Evolutionary conservation across 495 filamentous ascomycete genomes (phyloP), one percentile per base, ranked within the genome.

Genomic region (Margaritispora aquatica): DNA sequence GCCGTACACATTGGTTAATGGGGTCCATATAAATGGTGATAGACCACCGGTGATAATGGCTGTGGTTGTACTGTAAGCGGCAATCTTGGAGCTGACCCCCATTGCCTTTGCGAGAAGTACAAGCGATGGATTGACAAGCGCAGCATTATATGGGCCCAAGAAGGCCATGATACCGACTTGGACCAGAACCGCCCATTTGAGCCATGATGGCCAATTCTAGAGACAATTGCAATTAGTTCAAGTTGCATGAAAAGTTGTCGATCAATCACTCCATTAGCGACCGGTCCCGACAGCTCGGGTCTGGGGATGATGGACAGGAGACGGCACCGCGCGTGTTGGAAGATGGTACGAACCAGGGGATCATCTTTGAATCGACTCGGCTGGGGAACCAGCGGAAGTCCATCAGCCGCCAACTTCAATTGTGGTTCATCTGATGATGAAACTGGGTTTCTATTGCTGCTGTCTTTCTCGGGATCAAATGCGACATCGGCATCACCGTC

Each of bases 311-410:
- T 22, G 34, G 5, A 41, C 38, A 49, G 38, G 26, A 26, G 23
- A 17, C 22, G 27, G 20, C n/a, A n/a, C n/a, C n/a, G n/a, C n/a
- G n/a, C n/a, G n/a, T 11, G 19, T 15, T n/a, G 26, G 21, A 19
- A 51, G 11, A 26, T 24, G 10, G n/a, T 54, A 55, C 67, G 57
- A 52, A 69, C 68, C 68, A 70, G 51, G 11, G 68, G 68, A 60
- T 70, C 68, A 58, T 70, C 68, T 38, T 66, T 68, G 59, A 67
- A 67, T 27, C 60, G 60, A 63, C 68, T 70, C 31, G 68, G 68
- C 56, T 70, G 68, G 22, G 68, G 68, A 1, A 62, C 65, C 38
- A 70, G 58, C 38, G 68, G 68, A 9, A 70, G 54, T 0, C 68
- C 68, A 48, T 63, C 29, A n/a, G 41, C 27, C 53, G 64, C 68